Conservation (phyloP, 768 basidiomycete genomes). For the Trametes meyenii region DNA sequence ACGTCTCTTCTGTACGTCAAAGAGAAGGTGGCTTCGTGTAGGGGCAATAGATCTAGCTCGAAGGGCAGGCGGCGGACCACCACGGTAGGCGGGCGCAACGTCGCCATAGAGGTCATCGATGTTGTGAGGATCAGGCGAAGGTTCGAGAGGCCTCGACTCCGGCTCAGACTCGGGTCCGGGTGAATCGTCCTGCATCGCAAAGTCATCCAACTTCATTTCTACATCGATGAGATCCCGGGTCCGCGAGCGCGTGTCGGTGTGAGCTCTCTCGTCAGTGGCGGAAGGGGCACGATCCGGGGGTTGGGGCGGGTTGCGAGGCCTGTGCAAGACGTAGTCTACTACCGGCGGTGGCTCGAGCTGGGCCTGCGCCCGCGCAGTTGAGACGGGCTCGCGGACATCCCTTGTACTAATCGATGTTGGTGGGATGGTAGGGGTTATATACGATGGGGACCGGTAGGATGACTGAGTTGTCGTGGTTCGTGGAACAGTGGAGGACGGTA, state of each 20-base stretch:
- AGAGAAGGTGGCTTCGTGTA: neutral
- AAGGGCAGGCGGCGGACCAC: neutral
- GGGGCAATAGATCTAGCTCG: neutral
- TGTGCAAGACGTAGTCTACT: constrained; percentile 1
- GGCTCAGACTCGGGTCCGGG: neutral
- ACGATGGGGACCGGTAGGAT: neutral
- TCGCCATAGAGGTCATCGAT: constrained; percentile 22
- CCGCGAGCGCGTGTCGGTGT: neutral
- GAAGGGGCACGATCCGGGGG: neutral
- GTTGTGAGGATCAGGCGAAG: constrained; percentile 10
- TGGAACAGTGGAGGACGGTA: neutral
- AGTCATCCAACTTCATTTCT: constrained; percentile 1
- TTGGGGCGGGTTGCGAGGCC: neutral
- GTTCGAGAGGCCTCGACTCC: neutral
- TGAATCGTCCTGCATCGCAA: neutral
- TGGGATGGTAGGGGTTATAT: neutral
- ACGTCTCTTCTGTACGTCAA: neutral
- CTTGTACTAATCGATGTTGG: neutral
- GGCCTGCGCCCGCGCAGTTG: constrained; percentile 15
- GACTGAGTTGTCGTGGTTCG: neutral
- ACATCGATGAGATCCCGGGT: constrained; percentile 3
- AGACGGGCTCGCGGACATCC: constrained; percentile 15
- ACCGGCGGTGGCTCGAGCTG: constrained; percentile 16
- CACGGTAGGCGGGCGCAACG: constrained; percentile 2
- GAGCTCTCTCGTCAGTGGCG: neutral